phyloP scores from a whole-genome alignment of 2,329 filamentous ascomycete genomes.

The Fusarium cyanostomum region DNA sequence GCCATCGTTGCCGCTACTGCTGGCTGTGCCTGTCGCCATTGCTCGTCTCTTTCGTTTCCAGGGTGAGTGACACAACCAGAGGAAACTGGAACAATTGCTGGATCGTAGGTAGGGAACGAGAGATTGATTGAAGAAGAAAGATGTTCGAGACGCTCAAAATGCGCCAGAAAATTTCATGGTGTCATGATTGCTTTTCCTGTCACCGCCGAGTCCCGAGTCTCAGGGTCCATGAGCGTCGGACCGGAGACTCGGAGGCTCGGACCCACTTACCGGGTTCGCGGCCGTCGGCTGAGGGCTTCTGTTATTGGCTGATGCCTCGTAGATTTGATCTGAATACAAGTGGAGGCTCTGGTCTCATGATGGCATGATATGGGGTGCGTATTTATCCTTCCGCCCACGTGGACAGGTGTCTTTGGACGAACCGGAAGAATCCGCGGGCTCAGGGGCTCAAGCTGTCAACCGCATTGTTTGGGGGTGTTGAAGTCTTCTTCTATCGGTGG shows the following conservation, averaged over 20 bases:
- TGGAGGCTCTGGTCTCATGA: not conserved
- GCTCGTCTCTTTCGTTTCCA: not conserved
- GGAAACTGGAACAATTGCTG: not conserved
- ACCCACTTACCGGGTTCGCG: conserved; percentile 21
- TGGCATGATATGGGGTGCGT: not conserved
- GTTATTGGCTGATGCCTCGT: conserved; percentile 11
- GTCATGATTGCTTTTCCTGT: not conserved
- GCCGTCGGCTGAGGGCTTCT: conserved; percentile 12
- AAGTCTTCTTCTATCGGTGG: too few relatives aligned
- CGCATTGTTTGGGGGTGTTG: too few relatives aligned
- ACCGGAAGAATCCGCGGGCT: not conserved
- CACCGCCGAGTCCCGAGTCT: conserved; percentile 25
- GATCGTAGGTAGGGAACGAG: not conserved
- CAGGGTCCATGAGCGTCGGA: conserved; percentile 5
- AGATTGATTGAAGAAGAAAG: not conserved
- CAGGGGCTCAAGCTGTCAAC: too few relatives aligned
- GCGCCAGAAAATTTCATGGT: not conserved
- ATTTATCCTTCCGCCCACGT: not conserved
- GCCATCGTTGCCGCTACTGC: not conserved
- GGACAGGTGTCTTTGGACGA: not conserved
- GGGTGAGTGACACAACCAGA: not conserved
- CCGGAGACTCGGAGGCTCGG: conserved; percentile 13
- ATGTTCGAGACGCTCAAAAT: not conserved
- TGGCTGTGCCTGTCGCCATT: conserved; percentile 10
- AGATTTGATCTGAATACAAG: not conserved